phyloP scores from a whole-genome alignment of 192 early-diverging fungal genomes.

The Dissophora ornata region DNA sequence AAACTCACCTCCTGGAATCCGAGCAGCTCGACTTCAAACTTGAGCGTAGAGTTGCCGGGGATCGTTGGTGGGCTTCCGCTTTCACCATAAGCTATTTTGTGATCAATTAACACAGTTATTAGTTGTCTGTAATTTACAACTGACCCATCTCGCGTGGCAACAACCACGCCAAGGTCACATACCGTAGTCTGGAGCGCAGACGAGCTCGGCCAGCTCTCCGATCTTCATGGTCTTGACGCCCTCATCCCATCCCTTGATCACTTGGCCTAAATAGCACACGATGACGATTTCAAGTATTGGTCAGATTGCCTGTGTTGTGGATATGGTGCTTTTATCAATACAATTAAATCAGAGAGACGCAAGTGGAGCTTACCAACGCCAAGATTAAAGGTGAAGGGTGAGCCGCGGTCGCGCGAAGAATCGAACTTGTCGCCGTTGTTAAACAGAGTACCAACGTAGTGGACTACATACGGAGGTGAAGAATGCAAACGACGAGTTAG shows the following conservation, averaged over 20 bases:
- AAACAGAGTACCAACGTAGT: constrained; percentile 76
- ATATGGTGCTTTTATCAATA: neutral
- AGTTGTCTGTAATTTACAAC: no score
- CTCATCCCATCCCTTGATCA: constrained; percentile 56
- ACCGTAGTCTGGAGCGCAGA: constrained; percentile 56
- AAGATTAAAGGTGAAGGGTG: constrained; percentile 48
- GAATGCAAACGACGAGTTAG: neutral
- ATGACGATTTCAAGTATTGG: neutral
- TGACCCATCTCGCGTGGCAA: no score
- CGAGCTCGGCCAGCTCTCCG: constrained; percentile 54
- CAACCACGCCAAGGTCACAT: no score
- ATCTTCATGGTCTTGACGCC: constrained; percentile 58
- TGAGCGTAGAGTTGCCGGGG: constrained; percentile 52
- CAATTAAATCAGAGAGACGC: neutral
- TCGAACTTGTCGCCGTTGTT: constrained; percentile 62
- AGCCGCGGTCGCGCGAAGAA: constrained; percentile 53
- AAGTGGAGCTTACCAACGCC: constrained; percentile 21
- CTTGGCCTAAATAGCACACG: constrained; percentile 38
- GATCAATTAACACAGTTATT: no score
- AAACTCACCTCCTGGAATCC: constrained; percentile 52
- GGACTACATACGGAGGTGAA: constrained; percentile 21
- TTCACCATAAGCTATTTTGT: constrained; percentile 45
- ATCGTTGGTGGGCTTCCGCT: constrained; percentile 48
- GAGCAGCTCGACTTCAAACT: constrained; percentile 57
- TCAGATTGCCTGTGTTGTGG: neutral